These are phyloP conservation scores for Suillus alpinus DNA, from an alignment of 768 basidiomycete species.

Conservation along the genomic window DNA sequence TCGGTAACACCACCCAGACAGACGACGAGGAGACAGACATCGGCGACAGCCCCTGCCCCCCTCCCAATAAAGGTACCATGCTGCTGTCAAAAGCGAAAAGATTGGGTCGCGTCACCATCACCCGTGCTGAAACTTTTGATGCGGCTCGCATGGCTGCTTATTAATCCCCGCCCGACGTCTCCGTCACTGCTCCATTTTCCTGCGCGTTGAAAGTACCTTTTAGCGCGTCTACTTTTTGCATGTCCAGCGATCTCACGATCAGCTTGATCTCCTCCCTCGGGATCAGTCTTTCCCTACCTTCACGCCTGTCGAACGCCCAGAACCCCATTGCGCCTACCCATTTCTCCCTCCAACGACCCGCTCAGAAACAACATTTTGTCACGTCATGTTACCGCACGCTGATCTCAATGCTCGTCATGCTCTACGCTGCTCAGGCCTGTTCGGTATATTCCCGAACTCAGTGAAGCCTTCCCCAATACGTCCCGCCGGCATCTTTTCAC, in stretches of 20 bases:
- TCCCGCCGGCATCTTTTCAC: slow-evolving; percentile 18
- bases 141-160: slow-evolving; percentile 52
- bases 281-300: background rate
- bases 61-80: slow-evolving; percentile 52
- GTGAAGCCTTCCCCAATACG: slow-evolving; percentile 6
- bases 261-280: slow-evolving; percentile 5
- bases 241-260: slow-evolving; percentile 6
- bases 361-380: slow-evolving; percentile 10
- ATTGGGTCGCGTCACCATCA: slow-evolving; percentile 44
- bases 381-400: slow-evolving; percentile 14
- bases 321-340: slow-evolving; percentile 2
- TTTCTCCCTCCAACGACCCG: slow-evolving; percentile 11
- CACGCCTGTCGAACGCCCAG: slow-evolving; percentile 2
- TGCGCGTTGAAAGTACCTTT: slow-evolving; percentile 1
- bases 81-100: slow-evolving; percentile 58
- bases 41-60: slow-evolving; percentile 87
- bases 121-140: slow-evolving; percentile 69
- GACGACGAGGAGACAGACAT: slow-evolving; percentile 78
- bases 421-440: slow-evolving; percentile 9
- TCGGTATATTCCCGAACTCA: slow-evolving; percentile 9
- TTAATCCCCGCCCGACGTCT: slow-evolving; percentile 26
- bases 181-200: slow-evolving; percentile 1
- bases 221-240: background rate
- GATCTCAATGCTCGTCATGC: slow-evolving; percentile 15
- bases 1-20: slow-evolving; percentile 56